These are phyloP conservation scores for Helianthus tuberosus DNA, from an alignment of 129 eudicot genomes.

Conservation along the genomic window DNA sequence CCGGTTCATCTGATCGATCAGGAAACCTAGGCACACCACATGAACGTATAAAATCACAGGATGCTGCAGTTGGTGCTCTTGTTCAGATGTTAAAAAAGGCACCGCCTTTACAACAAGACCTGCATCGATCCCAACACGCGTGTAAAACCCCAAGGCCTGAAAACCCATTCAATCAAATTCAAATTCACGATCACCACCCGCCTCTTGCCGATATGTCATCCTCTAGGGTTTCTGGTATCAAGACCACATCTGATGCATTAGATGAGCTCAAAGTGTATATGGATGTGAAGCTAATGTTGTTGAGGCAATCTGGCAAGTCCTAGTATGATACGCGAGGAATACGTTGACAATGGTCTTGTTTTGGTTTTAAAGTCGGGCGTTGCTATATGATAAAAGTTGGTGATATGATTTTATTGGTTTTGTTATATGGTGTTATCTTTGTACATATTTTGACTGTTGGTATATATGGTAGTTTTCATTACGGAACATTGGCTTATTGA, in stretches of 20 bases:
- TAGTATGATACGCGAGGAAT: background rate
- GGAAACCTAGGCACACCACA: conserved; percentile 40
- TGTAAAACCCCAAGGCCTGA: conserved; percentile 34
- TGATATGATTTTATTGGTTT: conserved; percentile 16
- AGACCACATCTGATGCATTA: conserved; percentile 80
- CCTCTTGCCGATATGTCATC: conserved; percentile 31
- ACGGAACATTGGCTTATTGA: conserved; percentile 3
- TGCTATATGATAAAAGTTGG: conserved; percentile 14
- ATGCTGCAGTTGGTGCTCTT: conserved; percentile 87
- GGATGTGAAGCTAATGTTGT: conserved; percentile 63
- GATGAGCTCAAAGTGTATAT: conserved; percentile 79
- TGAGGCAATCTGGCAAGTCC: conserved; percentile 46
- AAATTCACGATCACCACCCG: conserved; percentile 19
- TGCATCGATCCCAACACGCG: conserved; percentile 31
- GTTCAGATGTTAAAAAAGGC: conserved; percentile 83
- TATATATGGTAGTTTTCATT: conserved; percentile 29
- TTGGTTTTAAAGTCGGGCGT: conserved; percentile 19
- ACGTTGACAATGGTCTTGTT: conserved; percentile 3
- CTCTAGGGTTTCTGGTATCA: conserved; percentile 47
- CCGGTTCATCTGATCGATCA: conserved; percentile 59
- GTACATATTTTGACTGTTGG: conserved; percentile 34
- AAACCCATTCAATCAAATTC: conserved; percentile 22
- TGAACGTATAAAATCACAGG: conserved; percentile 63
- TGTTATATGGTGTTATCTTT: conserved; percentile 19
- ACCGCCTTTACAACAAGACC: conserved; percentile 72